phyloP scores from a whole-genome alignment of 768 basidiomycete species.

The Xerocomellus amylosporus region DNA sequence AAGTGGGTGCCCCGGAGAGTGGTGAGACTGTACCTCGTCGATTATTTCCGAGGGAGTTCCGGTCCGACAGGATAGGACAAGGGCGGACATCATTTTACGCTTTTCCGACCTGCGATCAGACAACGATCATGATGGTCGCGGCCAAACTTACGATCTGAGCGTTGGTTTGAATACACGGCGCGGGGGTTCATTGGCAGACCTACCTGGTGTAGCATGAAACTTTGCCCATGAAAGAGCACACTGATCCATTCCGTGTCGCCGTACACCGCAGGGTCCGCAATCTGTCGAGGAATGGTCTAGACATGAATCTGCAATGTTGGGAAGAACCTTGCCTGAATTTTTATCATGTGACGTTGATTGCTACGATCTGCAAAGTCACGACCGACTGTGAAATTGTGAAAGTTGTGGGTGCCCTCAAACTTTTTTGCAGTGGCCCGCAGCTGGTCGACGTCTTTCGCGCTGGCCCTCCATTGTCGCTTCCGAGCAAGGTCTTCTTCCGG shows the following conservation, averaged over 20 bases:
- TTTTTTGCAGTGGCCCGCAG: constrained; percentile 56
- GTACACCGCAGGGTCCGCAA: constrained; percentile 83
- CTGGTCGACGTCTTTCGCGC: constrained; percentile 47
- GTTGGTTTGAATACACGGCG: constrained; percentile 23
- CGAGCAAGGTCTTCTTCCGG: constrained; percentile 59
- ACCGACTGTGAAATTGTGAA: constrained; percentile 95
- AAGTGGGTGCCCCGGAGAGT: not conserved
- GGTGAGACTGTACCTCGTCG: constrained; percentile 50
- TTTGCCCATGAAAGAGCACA: constrained; percentile 92
- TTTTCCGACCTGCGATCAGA: constrained; percentile 33
- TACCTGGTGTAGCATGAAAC: constrained; percentile 99
- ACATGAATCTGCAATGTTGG: not conserved
- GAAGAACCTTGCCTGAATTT: constrained; percentile 58
- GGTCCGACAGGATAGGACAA: constrained; percentile 79
- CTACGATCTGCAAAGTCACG: constrained; percentile 81
- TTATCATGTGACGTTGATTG: constrained; percentile 84
- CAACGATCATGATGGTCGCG: not conserved
- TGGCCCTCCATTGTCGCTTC: constrained; percentile 71
- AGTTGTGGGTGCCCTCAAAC: constrained; percentile 92
- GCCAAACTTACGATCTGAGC: constrained; percentile 30
- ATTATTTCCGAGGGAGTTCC: constrained; percentile 72
- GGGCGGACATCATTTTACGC: constrained; percentile 95
- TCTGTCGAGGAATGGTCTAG: constrained; percentile 37
- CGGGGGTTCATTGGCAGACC: constrained; percentile 23
- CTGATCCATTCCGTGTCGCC: constrained; percentile 95